These are phyloP conservation scores for Russula sp. DNA, from an alignment of 768 basidiomycete species.

Conservation along the genomic window DNA sequence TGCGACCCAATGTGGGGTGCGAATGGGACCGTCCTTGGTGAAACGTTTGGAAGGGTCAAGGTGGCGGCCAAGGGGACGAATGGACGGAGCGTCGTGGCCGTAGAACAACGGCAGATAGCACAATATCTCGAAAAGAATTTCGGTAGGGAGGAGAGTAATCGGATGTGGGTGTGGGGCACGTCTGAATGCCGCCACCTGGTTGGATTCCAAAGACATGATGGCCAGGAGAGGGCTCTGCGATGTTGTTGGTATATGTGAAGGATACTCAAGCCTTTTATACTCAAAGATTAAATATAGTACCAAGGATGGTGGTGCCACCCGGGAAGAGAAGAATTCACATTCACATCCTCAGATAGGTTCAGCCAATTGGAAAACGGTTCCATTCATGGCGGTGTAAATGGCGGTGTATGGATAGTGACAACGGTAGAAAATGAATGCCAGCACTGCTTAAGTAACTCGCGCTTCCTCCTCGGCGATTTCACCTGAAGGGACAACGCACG, in stretches of 20 bases:
- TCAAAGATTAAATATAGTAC: too few relatives aligned
- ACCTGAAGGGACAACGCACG: too few relatives aligned
- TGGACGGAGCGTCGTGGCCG: conserved; percentile 8
- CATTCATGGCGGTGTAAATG: background rate
- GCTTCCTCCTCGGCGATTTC: too few relatives aligned
- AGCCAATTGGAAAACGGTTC: background rate
- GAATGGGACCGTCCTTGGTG: conserved; percentile 10
- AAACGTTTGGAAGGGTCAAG: conserved; percentile 11
- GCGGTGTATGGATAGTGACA: too few relatives aligned
- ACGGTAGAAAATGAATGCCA: background rate
- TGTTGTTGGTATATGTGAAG: background rate
- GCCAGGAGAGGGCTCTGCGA: background rate
- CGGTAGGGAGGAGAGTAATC: conserved; percentile 5
- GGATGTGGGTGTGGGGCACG: conserved; percentile 2
- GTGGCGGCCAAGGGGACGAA: conserved; percentile 4
- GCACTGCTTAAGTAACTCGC: background rate
- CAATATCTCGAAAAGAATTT: conserved; percentile 16
- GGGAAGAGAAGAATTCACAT: background rate
- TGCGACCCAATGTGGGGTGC: conserved; percentile 19
- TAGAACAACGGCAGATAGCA: conserved; percentile 14
- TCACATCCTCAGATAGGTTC: background rate
- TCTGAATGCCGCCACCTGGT: background rate
- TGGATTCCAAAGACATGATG: background rate
- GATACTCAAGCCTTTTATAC: too few relatives aligned
- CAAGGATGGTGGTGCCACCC: too few relatives aligned